Conservation (phyloP, 768 basidiomycete species). For the Austroboletus festivus region DNA sequence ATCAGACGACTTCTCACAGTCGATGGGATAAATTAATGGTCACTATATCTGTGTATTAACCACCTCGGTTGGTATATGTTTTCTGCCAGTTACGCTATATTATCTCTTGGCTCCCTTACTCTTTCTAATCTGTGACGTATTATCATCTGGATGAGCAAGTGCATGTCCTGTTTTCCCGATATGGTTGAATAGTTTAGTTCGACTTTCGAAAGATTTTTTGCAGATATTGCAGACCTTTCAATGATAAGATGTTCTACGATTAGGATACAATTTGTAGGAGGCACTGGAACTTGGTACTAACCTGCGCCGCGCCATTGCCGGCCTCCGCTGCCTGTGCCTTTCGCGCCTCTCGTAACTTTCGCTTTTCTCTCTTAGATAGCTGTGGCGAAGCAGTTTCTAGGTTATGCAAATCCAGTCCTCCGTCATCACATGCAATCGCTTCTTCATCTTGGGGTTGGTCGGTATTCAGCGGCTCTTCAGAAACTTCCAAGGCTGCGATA, state of each 20-base stretch:
- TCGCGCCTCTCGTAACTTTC: constrained; percentile 73
- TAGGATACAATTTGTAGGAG: constrained; percentile 6
- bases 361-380: constrained; percentile 77
- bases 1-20: constrained; percentile 84
- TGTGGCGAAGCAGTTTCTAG: constrained; percentile 16
- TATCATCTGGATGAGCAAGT: constrained; percentile 37
- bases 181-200: constrained; percentile 74
- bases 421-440: background rate
- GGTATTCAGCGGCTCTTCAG: constrained; percentile 4
- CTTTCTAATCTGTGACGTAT: constrained; percentile 33
- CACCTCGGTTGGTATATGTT: constrained; percentile 6
- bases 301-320: constrained; percentile 5
- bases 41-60: constrained; percentile 1
- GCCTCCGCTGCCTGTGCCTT: constrained; percentile 38
- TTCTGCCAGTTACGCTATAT: constrained; percentile 3
- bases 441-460: constrained; percentile 6
- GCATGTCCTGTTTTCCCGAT: constrained; percentile 73
- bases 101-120: constrained; percentile 29
- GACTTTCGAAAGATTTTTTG: constrained; percentile 55
- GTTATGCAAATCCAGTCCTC: background rate
- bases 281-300: constrained; percentile 2
- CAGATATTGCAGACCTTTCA: constrained; percentile 66
- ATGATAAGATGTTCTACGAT: background rate
- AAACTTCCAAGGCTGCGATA: constrained; percentile 2
- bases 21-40: constrained; percentile 67